Evolutionary conservation across 1,139 yeast species (phyloP).

Genomic region (Geotrichum citri-aurantii): DNA sequence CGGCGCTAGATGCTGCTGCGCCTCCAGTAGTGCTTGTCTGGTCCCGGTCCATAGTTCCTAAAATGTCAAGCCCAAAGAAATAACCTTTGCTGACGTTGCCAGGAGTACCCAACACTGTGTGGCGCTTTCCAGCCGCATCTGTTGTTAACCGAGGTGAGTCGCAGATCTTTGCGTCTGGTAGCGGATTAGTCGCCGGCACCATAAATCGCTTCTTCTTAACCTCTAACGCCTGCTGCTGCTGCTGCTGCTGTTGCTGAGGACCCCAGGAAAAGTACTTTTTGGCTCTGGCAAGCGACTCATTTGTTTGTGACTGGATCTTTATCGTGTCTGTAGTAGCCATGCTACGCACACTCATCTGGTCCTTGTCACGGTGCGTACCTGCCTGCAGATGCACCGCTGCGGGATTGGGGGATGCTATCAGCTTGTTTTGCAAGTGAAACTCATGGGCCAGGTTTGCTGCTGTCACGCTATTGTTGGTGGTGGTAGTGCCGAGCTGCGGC

Average conservation of each 20-base stretch:
- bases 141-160: constrained; percentile 1
- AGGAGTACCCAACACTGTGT: not conserved
- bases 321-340: not conserved
- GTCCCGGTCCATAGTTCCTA: constrained; percentile 6
- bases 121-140: not conserved
- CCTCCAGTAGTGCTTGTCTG: not conserved
- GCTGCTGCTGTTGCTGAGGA: not conserved
- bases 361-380: not conserved
- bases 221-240: not conserved
- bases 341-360: constrained; percentile 1
- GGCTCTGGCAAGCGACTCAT: constrained; percentile 7
- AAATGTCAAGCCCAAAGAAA: constrained; percentile 7
- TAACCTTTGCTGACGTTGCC: constrained; percentile 3
- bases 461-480: not conserved
- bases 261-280: constrained; percentile 5
- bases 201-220: not conserved
- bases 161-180: constrained; percentile 11
- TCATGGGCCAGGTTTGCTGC: constrained; percentile 6
- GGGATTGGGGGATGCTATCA: not conserved
- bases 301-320: constrained; percentile 1
- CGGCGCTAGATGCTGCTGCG: too few species aligned
- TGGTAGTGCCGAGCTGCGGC: not conserved
- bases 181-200: constrained; percentile 9
- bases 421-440: constrained; percentile 3
- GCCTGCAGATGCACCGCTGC: not conserved